A percentile compares a stretch with the other conserved stretches of the same genome.
phyloP scores from a whole-genome alignment of 23 red algal species.

The Gracilariopsis chorda region DNA sequence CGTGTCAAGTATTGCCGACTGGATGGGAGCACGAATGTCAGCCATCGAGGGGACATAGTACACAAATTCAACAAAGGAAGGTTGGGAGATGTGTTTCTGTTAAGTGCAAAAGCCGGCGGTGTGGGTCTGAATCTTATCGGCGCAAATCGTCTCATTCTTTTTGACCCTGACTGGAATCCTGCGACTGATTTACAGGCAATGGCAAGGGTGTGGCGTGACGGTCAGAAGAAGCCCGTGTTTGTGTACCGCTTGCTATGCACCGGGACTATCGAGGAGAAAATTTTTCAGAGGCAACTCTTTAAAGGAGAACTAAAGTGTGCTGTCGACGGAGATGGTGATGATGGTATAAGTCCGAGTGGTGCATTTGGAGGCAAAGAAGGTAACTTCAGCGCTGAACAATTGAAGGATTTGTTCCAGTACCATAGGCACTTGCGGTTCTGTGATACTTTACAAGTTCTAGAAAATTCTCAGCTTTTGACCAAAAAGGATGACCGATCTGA shows the following conservation, averaged over 20 bases:
- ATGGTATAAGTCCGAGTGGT: background rate
- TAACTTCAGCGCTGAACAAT: constrained; percentile 68
- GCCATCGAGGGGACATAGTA: constrained; percentile 72
- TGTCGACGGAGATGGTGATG: constrained; percentile 31
- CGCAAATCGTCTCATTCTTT: constrained; percentile 91
- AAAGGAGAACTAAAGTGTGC: constrained; percentile 73
- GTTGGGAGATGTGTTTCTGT: constrained; percentile 68
- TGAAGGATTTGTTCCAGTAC: constrained; percentile 66
- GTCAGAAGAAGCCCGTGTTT: constrained; percentile 84
- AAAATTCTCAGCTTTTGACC: constrained; percentile 6
- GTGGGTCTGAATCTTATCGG: constrained; percentile 96
- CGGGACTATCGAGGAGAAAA: constrained; percentile 98
- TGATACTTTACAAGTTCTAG: constrained; percentile 63
- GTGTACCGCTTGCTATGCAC: constrained; percentile 84
- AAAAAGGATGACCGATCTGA: background rate
- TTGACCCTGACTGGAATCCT: constrained; percentile 99
- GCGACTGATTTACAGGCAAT: constrained; percentile 88
- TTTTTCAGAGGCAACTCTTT: constrained; percentile 96
- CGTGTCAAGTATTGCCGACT: constrained; percentile 69
- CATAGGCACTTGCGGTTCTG: constrained; percentile 21
- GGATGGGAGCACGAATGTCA: constrained; percentile 83
- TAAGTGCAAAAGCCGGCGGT: constrained; percentile 87
- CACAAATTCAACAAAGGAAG: constrained; percentile 67
- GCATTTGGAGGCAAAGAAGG: constrained; percentile 15
- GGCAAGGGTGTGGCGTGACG: constrained; percentile 91